Conservation (phyloP, 352 stramenopile species). For the Phytophthora cactorum region DNA sequence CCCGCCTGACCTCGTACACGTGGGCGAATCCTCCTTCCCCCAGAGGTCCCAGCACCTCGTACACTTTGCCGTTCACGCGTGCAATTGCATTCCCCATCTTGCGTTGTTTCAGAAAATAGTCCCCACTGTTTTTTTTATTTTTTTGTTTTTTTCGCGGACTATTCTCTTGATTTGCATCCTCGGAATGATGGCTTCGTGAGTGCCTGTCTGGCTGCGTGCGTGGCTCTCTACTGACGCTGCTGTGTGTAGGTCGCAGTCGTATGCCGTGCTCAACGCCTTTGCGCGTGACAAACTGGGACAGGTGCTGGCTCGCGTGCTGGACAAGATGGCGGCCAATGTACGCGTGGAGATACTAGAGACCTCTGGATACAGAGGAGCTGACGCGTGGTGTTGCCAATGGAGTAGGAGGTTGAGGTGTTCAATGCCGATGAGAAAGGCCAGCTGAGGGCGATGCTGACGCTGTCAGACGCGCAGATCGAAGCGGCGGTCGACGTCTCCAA, state of each 20-base stretch:
- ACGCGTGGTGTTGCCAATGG: neutral
- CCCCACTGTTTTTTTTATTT: neutral
- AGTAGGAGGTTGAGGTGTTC: conserved; percentile 43
- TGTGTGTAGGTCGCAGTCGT: conserved; percentile 19
- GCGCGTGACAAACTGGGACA: conserved; percentile 53
- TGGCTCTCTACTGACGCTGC: conserved; percentile 2
- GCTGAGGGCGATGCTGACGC: conserved; percentile 48
- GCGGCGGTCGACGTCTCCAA: conserved; percentile 35
- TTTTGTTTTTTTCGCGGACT: conserved; percentile 6
- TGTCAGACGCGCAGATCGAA: conserved; percentile 53
- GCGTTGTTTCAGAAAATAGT: conserved; percentile 4
- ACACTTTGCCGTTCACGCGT: conserved; percentile 65
- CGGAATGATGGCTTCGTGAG: conserved; percentile 12
- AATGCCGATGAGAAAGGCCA: conserved; percentile 51
- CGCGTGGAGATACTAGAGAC: neutral
- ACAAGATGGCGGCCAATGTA: conserved; percentile 54
- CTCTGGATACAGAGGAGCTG: neutral
- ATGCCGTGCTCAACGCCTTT: conserved; percentile 50
- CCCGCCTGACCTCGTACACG: conserved; percentile 63
- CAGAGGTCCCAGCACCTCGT: conserved; percentile 56
- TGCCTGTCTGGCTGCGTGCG: neutral
- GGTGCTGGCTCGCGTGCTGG: conserved; percentile 61
- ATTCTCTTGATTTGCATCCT: conserved; percentile 5
- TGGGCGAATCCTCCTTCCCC: conserved; percentile 77
- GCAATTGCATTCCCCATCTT: conserved; percentile 67